Evolutionary conservation across 345 rosid genomes (phyloP), one percentile per base, ranked within the genome.

Genomic region (Aethionema arabicum): DNA sequence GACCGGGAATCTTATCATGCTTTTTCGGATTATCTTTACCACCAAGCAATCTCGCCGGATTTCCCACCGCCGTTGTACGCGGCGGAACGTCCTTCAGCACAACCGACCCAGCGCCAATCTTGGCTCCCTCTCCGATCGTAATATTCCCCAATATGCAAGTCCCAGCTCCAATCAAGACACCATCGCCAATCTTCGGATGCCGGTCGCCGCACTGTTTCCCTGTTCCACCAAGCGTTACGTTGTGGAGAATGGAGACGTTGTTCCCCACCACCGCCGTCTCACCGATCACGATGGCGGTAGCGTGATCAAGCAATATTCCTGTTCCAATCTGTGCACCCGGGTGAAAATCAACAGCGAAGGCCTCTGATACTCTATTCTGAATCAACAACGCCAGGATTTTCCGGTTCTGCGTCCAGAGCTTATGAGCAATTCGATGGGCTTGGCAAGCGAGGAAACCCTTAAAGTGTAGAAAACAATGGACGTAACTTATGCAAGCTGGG

Each of bases 161-260:
- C 72, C 93, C 95, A 0, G 97, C 97, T 49, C 98, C 98, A 45
- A 89, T 87, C 80, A 92, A 63, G 4, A 92, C 98, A 46, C 98
- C 98, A 49, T 92, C 82, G 0, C 97, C 96, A n/a, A 89, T 89
- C 81, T 92, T 92, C 0, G 96, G 96, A 32, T 92, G 98, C 67
- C 98, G 74, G 7, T 89, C 98, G 0, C 98, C 98, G 6, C 72
- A 73, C 58, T 41, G 74, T 75, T 92, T 92, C 30, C 98, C 98
- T 0, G 98, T 92, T 9, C 96, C 98, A 2, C 98, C 98, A 7
- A 89, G 74, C 3, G 98, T 89, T 12, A 92, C 96, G 55, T 89
- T 87, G 11, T 92, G 98, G 52, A 92, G 73, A 52, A 92, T 89
- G 2, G 98, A 89, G 42, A 92, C 96, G 52, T 89, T 79, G 65